Base-by-base conservation (phyloP, 2,329 filamentous ascomycete genomes). In the Penicillium frequentans region DNA sequence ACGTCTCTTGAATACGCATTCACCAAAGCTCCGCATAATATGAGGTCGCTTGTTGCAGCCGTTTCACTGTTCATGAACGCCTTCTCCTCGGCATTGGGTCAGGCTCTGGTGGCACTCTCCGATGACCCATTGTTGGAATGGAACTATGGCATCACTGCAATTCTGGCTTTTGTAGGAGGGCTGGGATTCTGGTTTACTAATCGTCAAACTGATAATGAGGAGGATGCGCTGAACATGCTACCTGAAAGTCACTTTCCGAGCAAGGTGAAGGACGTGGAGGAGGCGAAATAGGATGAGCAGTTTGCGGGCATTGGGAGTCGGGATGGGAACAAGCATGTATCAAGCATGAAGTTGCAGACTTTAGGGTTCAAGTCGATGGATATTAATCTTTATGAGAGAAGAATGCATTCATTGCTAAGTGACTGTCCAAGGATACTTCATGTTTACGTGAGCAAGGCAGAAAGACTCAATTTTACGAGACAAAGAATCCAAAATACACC, bases 11-110 rank as follows among this genome's bases (percentile, higher is more conserved):
- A 91, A 70, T 91, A 90, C 62, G 90, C 90, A 33, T 92, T 86
- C 77, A 87, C 86, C 71, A 90, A 91, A 75, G 88, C 89, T 0
- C 90, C 90, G 26, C 85, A 83, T 68, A 91, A 91, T 78, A 93
- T 93, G 90, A 87, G 88, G 63, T 89, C 86, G 1, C 80, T 92
- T n/a, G 88, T 93, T 13, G 81, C 78, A 73, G 84, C 84, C 21
- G 79, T 91, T 66, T 86, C 86, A 68, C 80, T 91, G 39, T 87
- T 89, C 77, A 90, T 85, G 81, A 86, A 81, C 29, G 89, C 88
- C 56, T 80, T 92, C 63, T 85, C 86, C 1, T 81, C 86, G 29
- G 88, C 89, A 35, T 76, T 92, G 49, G 87, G 86, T n/a, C 85
- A 90, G 76, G 87, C 86, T 1, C 82, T 90, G 39, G 83, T 84